Conservation (phyloP, 1,284 basidiomycete genomes). For the Ceratobasidium sp. region DNA sequence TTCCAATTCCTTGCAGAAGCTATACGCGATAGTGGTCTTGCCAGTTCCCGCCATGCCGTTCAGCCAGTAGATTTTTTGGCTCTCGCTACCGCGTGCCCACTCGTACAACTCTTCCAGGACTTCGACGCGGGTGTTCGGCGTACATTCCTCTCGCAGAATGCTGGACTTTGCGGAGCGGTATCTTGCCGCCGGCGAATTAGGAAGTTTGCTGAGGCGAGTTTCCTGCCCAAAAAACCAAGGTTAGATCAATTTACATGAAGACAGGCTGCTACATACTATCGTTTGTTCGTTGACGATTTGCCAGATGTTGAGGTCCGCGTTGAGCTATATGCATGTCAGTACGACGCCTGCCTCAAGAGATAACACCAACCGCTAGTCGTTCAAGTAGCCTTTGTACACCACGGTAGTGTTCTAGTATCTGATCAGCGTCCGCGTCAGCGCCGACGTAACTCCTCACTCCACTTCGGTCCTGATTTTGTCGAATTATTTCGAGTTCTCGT, state of each 20-base stretch:
- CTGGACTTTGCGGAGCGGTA: constrained; percentile 1
- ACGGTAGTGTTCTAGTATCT: constrained; percentile 7
- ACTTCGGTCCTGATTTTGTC: neutral
- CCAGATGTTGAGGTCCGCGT: constrained; percentile 22
- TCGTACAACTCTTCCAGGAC: neutral
- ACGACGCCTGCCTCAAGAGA: too few species aligned
- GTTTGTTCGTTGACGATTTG: constrained; percentile 15
- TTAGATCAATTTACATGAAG: neutral
- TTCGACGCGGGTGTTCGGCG: neutral
- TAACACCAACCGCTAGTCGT: neutral
- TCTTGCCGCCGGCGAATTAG: neutral
- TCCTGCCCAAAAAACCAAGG: neutral
- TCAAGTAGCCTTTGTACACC: constrained; percentile 1
- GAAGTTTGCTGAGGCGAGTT: neutral
- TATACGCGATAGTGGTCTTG: constrained; percentile 26
- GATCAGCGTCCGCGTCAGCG: neutral
- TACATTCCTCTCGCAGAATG: neutral
- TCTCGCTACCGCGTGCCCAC: neutral
- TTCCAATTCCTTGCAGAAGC: neutral
- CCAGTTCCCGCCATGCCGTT: constrained; percentile 19
- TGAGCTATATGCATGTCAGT: neutral
- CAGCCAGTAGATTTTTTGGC: constrained; percentile 27
- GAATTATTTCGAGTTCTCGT: neutral
- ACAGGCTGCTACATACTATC: neutral
- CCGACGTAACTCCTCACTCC: neutral